Evolutionary conservation across 1,284 basidiomycete genomes (phyloP), one percentile per base, ranked within the genome.

Genomic region (Boletus mariae): DNA sequence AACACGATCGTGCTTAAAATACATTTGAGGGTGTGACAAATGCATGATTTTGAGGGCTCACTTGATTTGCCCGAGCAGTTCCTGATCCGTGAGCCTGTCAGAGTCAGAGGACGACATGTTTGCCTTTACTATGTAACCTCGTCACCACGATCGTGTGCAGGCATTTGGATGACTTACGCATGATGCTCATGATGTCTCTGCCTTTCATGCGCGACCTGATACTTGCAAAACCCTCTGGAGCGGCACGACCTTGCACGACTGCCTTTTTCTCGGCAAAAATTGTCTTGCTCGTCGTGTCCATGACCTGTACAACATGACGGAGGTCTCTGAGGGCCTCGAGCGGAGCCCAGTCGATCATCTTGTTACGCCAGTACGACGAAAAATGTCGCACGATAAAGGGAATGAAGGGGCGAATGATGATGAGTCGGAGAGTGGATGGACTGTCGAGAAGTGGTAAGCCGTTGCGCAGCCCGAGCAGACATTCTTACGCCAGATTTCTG

Each of bases 131-230:
- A 41, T 15, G 26, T 1, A 51, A 31, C 15, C 17, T 57, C 29
- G 35, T 53, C 26, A 54, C 10, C 31, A 49, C 5, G 15, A 25
- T 23, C 4, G 49, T 20, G 38, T 45, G 49, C 20, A 35, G 28
- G 31, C 1, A 2, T 45, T 2, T 28, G 47, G 7, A 17, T 9
- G 25, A 70, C 78, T 64, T 51, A 81, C 80, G 57, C 57, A 82
- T 67, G 47, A 78, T 68, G 52, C 73, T 78, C 55, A 80, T 78
- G 31, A 82, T 74, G 62, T 82, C 79, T 59, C 74, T 77, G 1
- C 69, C 69, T 40, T 60, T 57, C 45, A 53, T 64, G 28, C 43
- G 51, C 43, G 61, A 51, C 15, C 34, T 32, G 38, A 57, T 32
- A 40, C 45, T 55, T 49, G 37, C 48, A 5, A 54, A 47, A 28